Percentiles rank a stretch among this genome's conserved stretches.
These are phyloP conservation scores for Castanospermum australe DNA, from an alignment of 306 rosid genomes.

Conservation along the genomic window DNA sequence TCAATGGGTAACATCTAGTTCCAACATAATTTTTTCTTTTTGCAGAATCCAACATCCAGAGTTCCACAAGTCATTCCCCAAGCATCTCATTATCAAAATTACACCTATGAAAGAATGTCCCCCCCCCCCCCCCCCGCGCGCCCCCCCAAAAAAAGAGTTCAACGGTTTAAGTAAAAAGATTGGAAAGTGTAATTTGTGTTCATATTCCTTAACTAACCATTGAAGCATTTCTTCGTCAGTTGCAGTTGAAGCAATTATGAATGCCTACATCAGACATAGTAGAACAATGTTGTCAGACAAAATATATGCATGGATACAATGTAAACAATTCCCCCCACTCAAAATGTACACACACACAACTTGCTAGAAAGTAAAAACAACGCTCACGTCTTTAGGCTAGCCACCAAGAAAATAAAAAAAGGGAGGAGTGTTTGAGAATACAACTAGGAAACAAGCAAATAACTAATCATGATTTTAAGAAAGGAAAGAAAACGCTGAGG, in stretches of 20 bases:
- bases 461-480: not conserved
- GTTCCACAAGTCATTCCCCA: not conserved
- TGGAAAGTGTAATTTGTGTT: not conserved
- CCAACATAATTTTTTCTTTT: conserved; percentile 7
- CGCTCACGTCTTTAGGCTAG: not conserved
- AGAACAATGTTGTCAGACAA: conserved; percentile 22
- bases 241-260: conserved; percentile 97
- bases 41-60: not conserved
- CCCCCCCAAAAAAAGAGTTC: not conserved
- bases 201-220: conserved; percentile 52
- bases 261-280: conserved; percentile 59
- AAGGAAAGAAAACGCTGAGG: not conserved
- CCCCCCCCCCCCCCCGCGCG: not conserved
- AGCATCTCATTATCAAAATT: not conserved
- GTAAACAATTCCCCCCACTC: not conserved
- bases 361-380: not conserved
- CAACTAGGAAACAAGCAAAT: not conserved
- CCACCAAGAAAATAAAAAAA: conserved; percentile 2
- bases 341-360: not conserved
- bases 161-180: not conserved
- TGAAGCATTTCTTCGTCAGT: conserved; percentile 95
- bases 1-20: not conserved
- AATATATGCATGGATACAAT: conserved; percentile 6
- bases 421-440: not conserved
- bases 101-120: not conserved